These are phyloP conservation scores for Batrachochytrium dendrobatidis DNA, from an alignment of 371 early-diverging fungal species.

Conservation along the genomic window DNA sequence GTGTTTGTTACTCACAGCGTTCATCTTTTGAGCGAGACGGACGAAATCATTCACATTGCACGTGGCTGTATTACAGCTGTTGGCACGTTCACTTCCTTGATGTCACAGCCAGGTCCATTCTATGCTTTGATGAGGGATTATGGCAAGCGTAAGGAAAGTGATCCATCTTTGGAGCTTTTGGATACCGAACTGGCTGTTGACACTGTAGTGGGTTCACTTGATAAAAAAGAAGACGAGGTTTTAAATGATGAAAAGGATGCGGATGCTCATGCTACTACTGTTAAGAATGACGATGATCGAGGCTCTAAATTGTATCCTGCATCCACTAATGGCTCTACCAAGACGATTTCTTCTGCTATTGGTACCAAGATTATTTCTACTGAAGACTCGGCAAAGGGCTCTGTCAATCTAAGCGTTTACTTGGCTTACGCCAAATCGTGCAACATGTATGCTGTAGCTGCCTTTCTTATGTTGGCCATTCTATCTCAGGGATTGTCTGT, in stretches of 20 bases:
- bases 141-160: conserved; percentile 33
- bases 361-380: conserved; percentile 48
- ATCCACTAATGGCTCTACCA: no score
- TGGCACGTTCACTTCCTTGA: conserved; percentile 61
- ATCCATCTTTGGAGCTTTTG: no score
- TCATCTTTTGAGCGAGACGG: conserved; percentile 62
- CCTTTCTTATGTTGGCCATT: conserved; percentile 50
- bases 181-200: conserved; percentile 26
- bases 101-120: conserved; percentile 53
- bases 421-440: conserved; percentile 70
- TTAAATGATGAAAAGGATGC: conserved; percentile 8
- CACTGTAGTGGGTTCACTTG: conserved; percentile 16
- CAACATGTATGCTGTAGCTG: conserved; percentile 42
- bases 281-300: no score
- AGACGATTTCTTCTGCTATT: background rate
- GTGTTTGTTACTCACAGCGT: conserved; percentile 85
- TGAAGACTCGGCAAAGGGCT: conserved; percentile 75
- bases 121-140: conserved; percentile 35
- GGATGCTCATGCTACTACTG: conserved; percentile 20
- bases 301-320: no score
- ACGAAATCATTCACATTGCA: conserved; percentile 63
- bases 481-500: conserved; percentile 45
- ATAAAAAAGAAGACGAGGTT: conserved; percentile 19
- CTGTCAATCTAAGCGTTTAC: conserved; percentile 68
- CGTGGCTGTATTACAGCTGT: conserved; percentile 70